Base-by-base conservation (phyloP, 2,329 filamentous ascomycete genomes). In the Fusarium euwallaceae region DNA sequence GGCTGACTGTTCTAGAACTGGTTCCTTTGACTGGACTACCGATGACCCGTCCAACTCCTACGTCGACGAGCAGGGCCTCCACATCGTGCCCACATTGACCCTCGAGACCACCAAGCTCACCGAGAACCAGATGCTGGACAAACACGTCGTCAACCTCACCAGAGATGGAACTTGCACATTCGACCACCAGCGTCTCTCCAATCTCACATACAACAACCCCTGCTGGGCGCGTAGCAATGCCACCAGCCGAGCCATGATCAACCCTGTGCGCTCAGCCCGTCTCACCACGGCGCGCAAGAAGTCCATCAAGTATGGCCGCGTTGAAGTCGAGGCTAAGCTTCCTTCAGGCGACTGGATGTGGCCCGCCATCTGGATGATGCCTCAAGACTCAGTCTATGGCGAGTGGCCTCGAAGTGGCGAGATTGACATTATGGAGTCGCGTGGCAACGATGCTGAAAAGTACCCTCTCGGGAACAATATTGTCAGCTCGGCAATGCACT, bases 281-380 rank as follows among this genome's bases (percentile, higher is more conserved):
- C 71, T 77, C 7, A 77, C 76, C 43, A 89, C 87, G 8, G 83
- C 83, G 66, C 84, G 84, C 14, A 87, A 84, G 62, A 84, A 84
- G 69, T 81, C 80, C 9, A 85, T 89, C 71, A 82, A 78, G 48
- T 89, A 88, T 73, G 87, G 87, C 1, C 76, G 84, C 53, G 84
- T 90, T 32, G 88, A 90, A 74, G 86, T 90, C 5, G 83, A 85
- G 4, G 88, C 88, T 12, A 86, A 87, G 69, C 77, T 89, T 72
- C 87, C 88, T 7, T 79, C 78, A 34, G 88, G 88, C 4, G 87
- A 89, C 76, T 90, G 88, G 88, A 79, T 90, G 27, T 89, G 88
- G 88, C 87, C 82, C 70, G 86, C 85, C 45, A 84, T 86, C 59
- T 84, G 83, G 77, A 79, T 79, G 77, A 79, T 88, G 84, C 87